Conservation (phyloP, 202 grass and related monocot species). For the Cymbopogon flexuosus region DNA sequence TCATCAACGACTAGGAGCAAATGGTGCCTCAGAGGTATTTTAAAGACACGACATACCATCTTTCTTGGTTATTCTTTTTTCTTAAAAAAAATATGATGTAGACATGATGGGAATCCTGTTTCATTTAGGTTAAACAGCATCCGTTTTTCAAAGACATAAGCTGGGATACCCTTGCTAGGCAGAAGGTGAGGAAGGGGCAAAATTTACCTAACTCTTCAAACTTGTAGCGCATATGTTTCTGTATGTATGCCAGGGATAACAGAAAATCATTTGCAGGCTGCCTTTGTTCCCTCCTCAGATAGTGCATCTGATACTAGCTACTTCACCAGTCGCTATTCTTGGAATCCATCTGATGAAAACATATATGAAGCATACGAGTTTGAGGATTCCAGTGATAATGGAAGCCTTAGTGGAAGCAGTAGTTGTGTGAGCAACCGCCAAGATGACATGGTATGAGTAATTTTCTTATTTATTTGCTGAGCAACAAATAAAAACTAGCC, state of each 20-base stretch:
- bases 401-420: slow-evolving; percentile 90
- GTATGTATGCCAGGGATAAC: slow-evolving; percentile 28
- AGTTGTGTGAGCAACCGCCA: slow-evolving; percentile 93
- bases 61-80: slow-evolving; percentile 19
- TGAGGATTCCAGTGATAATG: slow-evolving; percentile 93
- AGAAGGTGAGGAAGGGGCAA: slow-evolving; percentile 70
- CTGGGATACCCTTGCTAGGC: slow-evolving; percentile 94
- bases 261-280: slow-evolving; percentile 64
- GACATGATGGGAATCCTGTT: slow-evolving; percentile 23
- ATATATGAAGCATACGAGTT: slow-evolving; percentile 85
- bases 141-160: slow-evolving; percentile 93
- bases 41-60: slow-evolving; percentile 25
- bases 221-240: slow-evolving; percentile 20
- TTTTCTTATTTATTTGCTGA: slow-evolving; percentile 17
- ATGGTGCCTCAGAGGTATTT: slow-evolving; percentile 91
- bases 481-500: slow-evolving; percentile 10
- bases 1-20: slow-evolving; percentile 86
- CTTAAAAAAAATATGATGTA: slow-evolving; percentile 12
- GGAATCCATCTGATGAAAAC: slow-evolving; percentile 92
- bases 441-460: slow-evolving; percentile 72
- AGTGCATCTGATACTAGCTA: slow-evolving; percentile 91
- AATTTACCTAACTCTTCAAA: slow-evolving; percentile 19
- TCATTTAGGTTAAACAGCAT: slow-evolving; percentile 89
- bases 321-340: slow-evolving; percentile 99
- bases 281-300: slow-evolving; percentile 95